These are phyloP conservation scores for Penicillium subrubescens DNA, from an alignment of 495 filamentous ascomycete genomes.

Conservation along the genomic window DNA sequence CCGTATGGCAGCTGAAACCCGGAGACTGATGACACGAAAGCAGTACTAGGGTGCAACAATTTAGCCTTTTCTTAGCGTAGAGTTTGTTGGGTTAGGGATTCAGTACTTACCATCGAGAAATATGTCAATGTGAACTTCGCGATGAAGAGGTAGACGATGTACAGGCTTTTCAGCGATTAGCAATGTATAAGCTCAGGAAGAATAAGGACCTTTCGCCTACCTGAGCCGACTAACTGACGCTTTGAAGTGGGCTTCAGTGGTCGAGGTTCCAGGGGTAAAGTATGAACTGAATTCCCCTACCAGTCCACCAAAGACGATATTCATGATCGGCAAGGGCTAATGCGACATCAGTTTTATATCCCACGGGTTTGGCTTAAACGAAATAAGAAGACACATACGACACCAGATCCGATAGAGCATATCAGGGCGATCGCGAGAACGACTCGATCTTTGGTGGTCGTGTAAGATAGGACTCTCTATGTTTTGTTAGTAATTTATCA, in stretches of 20 bases:
- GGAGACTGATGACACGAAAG: background rate
- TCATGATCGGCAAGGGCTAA: background rate
- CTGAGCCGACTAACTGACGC: background rate
- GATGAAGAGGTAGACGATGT: background rate
- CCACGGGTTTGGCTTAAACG: background rate
- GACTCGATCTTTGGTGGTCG: background rate
- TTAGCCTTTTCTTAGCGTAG: background rate
- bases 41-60: background rate
- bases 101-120: background rate
- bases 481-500: background rate
- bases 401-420: background rate
- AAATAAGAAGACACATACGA: background rate
- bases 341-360: background rate
- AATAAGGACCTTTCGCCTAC: background rate
- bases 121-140: background rate
- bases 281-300: background rate
- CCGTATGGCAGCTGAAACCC: background rate
- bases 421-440: background rate
- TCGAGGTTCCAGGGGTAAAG: background rate
- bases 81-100: background rate
- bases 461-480: background rate
- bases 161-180: background rate
- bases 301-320: background rate
- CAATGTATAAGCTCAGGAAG: background rate
- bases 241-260: background rate